Evolutionary conservation across 352 stramenopile genomes (phyloP).

Genomic region (Phytophthora litchii): DNA sequence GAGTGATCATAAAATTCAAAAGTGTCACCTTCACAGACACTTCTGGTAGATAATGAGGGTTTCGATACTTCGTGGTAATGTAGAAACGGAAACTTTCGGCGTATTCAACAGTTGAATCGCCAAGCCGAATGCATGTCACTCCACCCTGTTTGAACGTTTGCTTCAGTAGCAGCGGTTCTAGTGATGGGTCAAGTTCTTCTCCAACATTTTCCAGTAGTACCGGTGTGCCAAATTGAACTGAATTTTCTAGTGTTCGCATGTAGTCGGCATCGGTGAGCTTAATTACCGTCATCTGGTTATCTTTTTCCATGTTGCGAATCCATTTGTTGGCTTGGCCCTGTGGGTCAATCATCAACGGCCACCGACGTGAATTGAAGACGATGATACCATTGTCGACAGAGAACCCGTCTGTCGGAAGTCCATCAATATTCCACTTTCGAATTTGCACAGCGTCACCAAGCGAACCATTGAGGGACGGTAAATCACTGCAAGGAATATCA

Average conservation of each 20-base stretch:
- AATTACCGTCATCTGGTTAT: slow-evolving; percentile 91
- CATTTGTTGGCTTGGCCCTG: slow-evolving; percentile 96
- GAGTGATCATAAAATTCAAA: slow-evolving; percentile 97
- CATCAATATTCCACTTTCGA: slow-evolving; percentile 95
- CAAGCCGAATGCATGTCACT: slow-evolving; percentile 91
- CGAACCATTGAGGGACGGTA: slow-evolving; percentile 85
- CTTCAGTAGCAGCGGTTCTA: slow-evolving; percentile 94
- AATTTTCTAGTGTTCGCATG: slow-evolving; percentile 92
- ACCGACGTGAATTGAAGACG: slow-evolving; percentile 93
- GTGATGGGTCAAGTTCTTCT: slow-evolving; percentile 92
- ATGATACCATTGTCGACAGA: slow-evolving; percentile 96
- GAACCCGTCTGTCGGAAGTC: slow-evolving; percentile 93
- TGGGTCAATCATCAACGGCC: slow-evolving; percentile 96
- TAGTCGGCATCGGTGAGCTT: slow-evolving; percentile 95
- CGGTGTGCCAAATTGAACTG: slow-evolving; percentile 92
- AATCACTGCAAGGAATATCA: slow-evolving; percentile 84
- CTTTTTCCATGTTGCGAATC: slow-evolving; percentile 95
- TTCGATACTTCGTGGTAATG: slow-evolving; percentile 94
- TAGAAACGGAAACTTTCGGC: slow-evolving; percentile 93
- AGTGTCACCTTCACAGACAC: slow-evolving; percentile 94
- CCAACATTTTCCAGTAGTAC: slow-evolving; percentile 93
- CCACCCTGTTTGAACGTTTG: slow-evolving; percentile 95
- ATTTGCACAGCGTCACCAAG: slow-evolving; percentile 92
- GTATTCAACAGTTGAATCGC: slow-evolving; percentile 93
- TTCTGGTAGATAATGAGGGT: slow-evolving; percentile 94